Evolutionary conservation across 495 filamentous ascomycete genomes (phyloP).

Genomic region (Penicillium macrosclerotiorum): DNA sequence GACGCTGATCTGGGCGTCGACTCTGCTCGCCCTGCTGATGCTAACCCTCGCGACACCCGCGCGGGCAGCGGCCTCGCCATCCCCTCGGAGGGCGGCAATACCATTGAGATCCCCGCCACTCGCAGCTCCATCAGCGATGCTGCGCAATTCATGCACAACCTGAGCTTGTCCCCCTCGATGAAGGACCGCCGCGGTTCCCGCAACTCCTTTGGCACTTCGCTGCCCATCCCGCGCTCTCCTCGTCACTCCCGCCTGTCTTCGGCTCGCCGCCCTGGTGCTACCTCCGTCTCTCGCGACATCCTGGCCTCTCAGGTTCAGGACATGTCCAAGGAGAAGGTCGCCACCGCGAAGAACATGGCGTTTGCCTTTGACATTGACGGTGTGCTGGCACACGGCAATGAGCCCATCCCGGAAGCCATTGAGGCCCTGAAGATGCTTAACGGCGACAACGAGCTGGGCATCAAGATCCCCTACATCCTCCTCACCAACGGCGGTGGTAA

Average conservation of each 20-base stretch:
- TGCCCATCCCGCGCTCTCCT: conserved; percentile 74
- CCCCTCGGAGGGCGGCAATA: conserved; percentile 47
- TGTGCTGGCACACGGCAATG: conserved; percentile 76
- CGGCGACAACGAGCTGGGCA: conserved; percentile 79
- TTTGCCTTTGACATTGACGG: conserved; percentile 94
- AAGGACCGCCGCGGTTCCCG: conserved; percentile 66
- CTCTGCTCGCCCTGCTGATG: conserved; percentile 29
- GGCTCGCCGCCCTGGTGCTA: conserved; percentile 36
- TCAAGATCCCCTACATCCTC: conserved; percentile 89
- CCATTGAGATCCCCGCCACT: conserved; percentile 70
- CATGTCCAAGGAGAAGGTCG: conserved; percentile 65
- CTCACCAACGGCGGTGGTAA: conserved; percentile 94
- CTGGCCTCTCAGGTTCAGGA: conserved; percentile 72
- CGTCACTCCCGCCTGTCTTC: conserved; percentile 64
- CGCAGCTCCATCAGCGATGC: conserved; percentile 69
- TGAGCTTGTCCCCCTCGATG: conserved; percentile 65
- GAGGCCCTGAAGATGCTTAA: conserved; percentile 84
- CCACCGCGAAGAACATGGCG: conserved; percentile 66
- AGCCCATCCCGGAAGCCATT: conserved; percentile 76
- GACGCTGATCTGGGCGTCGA: conserved; percentile 54
- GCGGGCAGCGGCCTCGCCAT: conserved; percentile 38
- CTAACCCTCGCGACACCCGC: not conserved
- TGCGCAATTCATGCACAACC: conserved; percentile 68
- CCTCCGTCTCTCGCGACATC: conserved; percentile 62
- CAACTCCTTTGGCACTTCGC: conserved; percentile 75